A percentile compares a stretch with the other conserved stretches of the same genome.
These are phyloP conservation scores for Penstemon newberryi DNA, from an alignment of 257 asterid species.

Conservation along the genomic window DNA sequence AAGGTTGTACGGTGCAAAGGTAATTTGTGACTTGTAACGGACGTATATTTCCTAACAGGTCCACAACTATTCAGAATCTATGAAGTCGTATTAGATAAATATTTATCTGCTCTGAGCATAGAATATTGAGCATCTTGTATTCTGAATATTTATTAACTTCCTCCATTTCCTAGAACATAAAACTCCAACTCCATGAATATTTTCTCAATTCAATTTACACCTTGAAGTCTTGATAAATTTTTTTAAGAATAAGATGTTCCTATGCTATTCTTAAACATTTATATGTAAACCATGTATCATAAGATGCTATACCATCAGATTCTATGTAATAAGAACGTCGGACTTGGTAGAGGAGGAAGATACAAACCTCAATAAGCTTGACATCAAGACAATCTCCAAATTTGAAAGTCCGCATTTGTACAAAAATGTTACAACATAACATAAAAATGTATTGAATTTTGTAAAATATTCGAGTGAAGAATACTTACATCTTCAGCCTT, in stretches of 20 bases:
- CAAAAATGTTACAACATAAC: constrained; percentile 28
- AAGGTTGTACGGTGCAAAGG: background rate
- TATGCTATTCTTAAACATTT: background rate
- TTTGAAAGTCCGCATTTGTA: constrained; percentile 64
- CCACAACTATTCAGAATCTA: no score
- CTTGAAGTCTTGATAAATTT: background rate
- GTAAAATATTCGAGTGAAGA: constrained; percentile 18
- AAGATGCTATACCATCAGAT: background rate
- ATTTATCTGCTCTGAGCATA: background rate
- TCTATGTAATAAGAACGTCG: background rate
- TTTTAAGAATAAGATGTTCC: background rate
- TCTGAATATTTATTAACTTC: no score
- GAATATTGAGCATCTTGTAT: background rate
- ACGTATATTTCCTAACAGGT: no score
- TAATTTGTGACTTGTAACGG: background rate
- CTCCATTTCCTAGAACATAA: no score
- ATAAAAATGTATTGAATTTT: constrained; percentile 20
- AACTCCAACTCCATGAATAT: background rate
- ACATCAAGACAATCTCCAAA: constrained; percentile 94
- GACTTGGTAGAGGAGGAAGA: constrained; percentile 14
- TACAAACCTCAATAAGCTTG: constrained; percentile 86
- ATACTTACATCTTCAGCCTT: constrained; percentile 92
- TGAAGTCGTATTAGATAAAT: background rate
- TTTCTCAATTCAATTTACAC: background rate
- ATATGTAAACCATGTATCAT: background rate